phyloP scores from a whole-genome alignment of 176 grass and related monocot genomes.

The Microstegium vimineum region DNA sequence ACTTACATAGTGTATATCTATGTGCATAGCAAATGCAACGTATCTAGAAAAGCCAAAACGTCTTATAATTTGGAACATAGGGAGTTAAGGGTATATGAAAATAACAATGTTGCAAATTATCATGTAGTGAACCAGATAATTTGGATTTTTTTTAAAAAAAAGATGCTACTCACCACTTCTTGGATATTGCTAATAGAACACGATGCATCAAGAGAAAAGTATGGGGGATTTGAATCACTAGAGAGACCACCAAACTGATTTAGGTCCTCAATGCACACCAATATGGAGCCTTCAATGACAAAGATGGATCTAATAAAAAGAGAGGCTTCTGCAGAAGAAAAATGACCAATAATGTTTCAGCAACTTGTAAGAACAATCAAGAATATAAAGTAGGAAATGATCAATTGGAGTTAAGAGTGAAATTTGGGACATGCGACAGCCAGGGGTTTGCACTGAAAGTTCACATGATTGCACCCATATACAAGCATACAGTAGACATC shows the following conservation, averaged over 20 bases:
- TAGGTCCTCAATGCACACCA: conserved; percentile 84
- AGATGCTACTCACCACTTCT: conserved; percentile 72
- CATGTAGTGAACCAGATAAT: conserved; percentile 16
- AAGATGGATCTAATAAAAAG: conserved; percentile 56
- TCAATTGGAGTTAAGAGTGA: background rate
- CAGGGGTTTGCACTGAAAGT: background rate
- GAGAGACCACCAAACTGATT: conserved; percentile 58
- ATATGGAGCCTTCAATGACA: conserved; percentile 56
- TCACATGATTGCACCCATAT: background rate
- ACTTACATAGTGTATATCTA: too few relatives aligned
- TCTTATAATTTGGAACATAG: too few relatives aligned
- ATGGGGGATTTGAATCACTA: conserved; percentile 48
- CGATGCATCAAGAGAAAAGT: conserved; percentile 61
- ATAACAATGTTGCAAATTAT: background rate
- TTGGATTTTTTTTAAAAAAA: conserved; percentile 22
- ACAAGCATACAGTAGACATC: background rate
- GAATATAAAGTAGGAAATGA: background rate
- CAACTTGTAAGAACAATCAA: background rate
- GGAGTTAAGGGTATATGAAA: background rate
- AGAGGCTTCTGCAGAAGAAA: conserved; percentile 49
- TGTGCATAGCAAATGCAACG: too few relatives aligned
- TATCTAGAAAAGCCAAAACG: too few relatives aligned
- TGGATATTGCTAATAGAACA: conserved; percentile 65
- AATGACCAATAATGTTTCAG: conserved; percentile 26
- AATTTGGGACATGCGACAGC: background rate